A percentile compares a stretch with the other conserved stretches of the same genome.
Conservation (phyloP, 164 flowering plant species). For the Nymphaea colorata region DNA sequence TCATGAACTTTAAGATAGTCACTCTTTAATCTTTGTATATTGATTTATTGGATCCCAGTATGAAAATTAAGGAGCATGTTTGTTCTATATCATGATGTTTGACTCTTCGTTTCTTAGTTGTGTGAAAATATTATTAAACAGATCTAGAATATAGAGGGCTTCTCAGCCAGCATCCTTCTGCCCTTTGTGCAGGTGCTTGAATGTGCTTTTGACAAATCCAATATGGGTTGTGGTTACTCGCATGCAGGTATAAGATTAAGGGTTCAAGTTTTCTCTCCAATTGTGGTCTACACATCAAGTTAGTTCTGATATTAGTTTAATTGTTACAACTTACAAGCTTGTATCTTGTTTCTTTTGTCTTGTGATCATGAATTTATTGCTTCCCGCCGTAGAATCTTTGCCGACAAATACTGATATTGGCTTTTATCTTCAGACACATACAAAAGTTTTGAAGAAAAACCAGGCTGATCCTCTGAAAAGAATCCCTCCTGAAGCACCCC, state of each 20-base stretch:
- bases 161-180: too few species aligned
- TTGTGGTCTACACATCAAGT: background rate
- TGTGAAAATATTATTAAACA: too few species aligned
- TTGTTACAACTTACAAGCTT: background rate
- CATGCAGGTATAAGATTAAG: constrained; percentile 62
- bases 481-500: constrained; percentile 24
- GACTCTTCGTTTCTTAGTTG: too few species aligned
- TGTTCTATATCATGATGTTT: too few species aligned
- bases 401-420: background rate
- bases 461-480: constrained; percentile 11
- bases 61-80: too few species aligned
- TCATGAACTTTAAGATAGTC: too few species aligned
- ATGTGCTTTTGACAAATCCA: constrained; percentile 89
- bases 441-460: constrained; percentile 29
- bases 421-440: constrained; percentile 52
- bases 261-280: background rate
- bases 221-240: constrained; percentile 98
- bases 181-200: constrained; percentile 55
- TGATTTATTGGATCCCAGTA: too few species aligned
- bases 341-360: background rate
- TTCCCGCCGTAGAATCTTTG: background rate
- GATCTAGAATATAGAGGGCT: too few species aligned
- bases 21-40: too few species aligned
- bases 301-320: background rate
- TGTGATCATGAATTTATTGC: background rate